Evolutionary conservation across 805 yeast genomes (phyloP), one percentile per base, ranked within the genome.

Genomic region (Starmera dryadoides): DNA sequence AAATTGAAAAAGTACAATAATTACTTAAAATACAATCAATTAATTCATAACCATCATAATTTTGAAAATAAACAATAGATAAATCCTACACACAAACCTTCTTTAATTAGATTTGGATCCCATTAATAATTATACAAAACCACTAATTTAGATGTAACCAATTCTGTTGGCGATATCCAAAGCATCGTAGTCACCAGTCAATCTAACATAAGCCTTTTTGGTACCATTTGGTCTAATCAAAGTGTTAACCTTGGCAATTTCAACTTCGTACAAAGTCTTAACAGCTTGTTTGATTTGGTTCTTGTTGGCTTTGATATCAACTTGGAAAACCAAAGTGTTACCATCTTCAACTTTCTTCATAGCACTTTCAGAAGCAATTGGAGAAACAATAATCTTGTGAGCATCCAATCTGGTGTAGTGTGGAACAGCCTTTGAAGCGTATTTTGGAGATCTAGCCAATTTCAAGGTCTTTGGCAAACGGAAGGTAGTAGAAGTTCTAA

Each of bases 131-230:
- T 12, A 12, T 12, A 16, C n/a, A 30, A 17, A 30, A 17, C 15
- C 31, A 16, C 32, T 45, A 43, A 55, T 61, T 85, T 79, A 91
- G 73, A 91, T 83, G 94, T 88, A 89, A 77, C 98, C 98, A 68
- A 91, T 93, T 78, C 93, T 87, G 95, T 89, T 89, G 70, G 98
- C 98, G 72, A 93, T 88, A 72, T 93, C 98, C 69, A 93, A 85
- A 72, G 98, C 98, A 77, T 93, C 98, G 80, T 81, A 85, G 75
- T 93, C 98, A 69, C 96, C 91, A 66, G 98, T 87, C 71, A 93
- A 85, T 79, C 95, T 87, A 69, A 93, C 91, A 81, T 84, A 93
- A 68, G 98, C 98, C 83, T 93, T 93, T 87, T 93, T 93, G 78
- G 97, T 85, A 73, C 98, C 98, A 74, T 93, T 89, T 70, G 98